Conservation (phyloP, 2,329 filamentous ascomycete species). For the Botrytis medusae region DNA sequence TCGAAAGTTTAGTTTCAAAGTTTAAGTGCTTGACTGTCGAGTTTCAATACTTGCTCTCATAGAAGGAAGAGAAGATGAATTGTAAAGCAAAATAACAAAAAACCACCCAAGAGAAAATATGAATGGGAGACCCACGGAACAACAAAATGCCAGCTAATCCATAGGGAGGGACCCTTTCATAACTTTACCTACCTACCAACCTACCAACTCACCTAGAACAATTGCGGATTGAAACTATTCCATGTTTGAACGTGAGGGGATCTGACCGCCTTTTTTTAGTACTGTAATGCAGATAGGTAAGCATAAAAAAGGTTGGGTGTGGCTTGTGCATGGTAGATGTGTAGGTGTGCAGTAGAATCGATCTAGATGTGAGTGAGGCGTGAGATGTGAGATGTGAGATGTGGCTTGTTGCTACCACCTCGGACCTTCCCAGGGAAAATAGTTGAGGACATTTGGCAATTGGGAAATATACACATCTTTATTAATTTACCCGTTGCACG, state of each 20-base stretch:
- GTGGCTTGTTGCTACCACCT: slow-evolving; percentile 8
- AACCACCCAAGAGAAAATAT: neutral
- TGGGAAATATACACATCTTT: slow-evolving; percentile 9
- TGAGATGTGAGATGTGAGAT: slow-evolving; percentile 15
- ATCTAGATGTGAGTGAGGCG: neutral
- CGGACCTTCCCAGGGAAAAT: neutral
- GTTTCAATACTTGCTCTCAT: neutral
- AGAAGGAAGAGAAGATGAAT: neutral
- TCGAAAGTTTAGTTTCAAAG: neutral
- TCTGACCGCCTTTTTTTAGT: slow-evolving; percentile 21
- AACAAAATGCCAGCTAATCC: slow-evolving; percentile 22
- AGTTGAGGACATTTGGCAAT: slow-evolving; percentile 29
- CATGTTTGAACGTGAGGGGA: slow-evolving; percentile 1
- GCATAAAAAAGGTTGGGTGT: neutral
- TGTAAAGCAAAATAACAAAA: neutral
- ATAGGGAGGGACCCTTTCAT: neutral
- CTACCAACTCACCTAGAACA: slow-evolving; percentile 12
- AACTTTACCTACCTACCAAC: neutral
- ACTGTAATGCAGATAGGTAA: neutral
- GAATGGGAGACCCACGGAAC: slow-evolving; percentile 17
- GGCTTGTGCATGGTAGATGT: neutral
- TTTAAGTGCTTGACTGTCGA: neutral
- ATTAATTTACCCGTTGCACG: neutral
- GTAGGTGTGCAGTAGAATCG: neutral
- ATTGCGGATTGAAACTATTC: slow-evolving; percentile 22